Evolutionary conservation across 2,329 filamentous ascomycete species (phyloP), one percentile per base, ranked within the genome.

Genomic region (Mollisia scopiformis): DNA sequence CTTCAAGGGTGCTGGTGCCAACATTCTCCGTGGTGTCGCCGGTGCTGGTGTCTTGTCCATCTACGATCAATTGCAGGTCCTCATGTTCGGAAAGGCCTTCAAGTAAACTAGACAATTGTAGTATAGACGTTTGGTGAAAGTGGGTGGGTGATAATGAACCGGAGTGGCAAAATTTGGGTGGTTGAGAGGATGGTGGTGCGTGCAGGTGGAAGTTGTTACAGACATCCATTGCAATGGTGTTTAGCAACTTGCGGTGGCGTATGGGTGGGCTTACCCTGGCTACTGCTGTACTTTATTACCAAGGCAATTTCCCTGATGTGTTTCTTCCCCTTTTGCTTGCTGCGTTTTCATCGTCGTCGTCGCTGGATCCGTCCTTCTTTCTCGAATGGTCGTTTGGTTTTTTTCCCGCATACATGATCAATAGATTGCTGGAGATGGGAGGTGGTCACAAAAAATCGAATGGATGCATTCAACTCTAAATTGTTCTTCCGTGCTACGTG

Each of bases 1-100:
- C 83, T 99, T 99, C 93, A 99, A 99, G 92, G 95, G 95, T 93
- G 95, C 95, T 80, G 95, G 95, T 92, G 95, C 95, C 89, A 99
- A 99, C 92, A 99, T 99, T 79, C 95, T 99, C 85, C 95, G 95
- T 97, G 96, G 95, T 97, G 95, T 99, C 79, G 95, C 95, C 79
- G 96, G 95, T 92, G 95, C 95, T 86, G 95, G 95, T 99, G 95
- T 99, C 80, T 88, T 99, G 80, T 99, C 95, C 82, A 97, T 99
- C 92, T 99, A 99, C 86, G 95, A 99, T 82, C 94, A 98, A 88
- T 92, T 92, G 82, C 95, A 99, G 91, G 88, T 99, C 80, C 83
- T 99, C 81, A 84, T 99, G 83, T 99, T 99, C 92, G 95, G 95
- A 82, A 98, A 99, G 93, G 92, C 93, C 87, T 99, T 93, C 93